Evolutionary conservation across 179 eudicot species (phyloP).

Genomic region (Gypsophila paniculata): DNA sequence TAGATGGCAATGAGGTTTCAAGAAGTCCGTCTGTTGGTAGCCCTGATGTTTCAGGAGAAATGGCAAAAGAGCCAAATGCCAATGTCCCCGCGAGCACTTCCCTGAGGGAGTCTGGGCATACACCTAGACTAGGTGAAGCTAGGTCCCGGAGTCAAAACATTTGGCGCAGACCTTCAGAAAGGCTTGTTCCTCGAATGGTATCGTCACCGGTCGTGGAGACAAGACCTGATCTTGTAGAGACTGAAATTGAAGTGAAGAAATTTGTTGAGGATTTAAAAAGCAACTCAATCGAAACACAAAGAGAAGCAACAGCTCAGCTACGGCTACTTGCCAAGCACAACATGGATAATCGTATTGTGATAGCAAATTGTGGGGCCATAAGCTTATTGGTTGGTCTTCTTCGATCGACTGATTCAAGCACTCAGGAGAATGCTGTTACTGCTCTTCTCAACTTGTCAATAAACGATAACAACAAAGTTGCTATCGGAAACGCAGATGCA

Average conservation of each 20-base stretch:
- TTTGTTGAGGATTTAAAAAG: constrained; percentile 32
- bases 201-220: constrained; percentile 33
- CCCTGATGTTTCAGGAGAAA: constrained; percentile 79
- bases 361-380: constrained; percentile 40
- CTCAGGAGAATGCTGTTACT: constrained; percentile 41
- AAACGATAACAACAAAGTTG: constrained; percentile 34
- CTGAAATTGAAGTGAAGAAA: constrained; percentile 29
- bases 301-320: constrained; percentile 38
- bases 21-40: constrained; percentile 45
- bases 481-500: constrained; percentile 39
- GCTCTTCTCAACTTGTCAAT: constrained; percentile 42
- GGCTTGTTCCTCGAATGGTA: constrained; percentile 37
- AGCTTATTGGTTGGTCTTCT: constrained; percentile 32
- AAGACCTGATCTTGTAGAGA: constrained; percentile 35
- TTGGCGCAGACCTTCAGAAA: constrained; percentile 38
- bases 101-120: constrained; percentile 51
- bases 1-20: constrained; percentile 47
- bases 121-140: constrained; percentile 26
- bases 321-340: constrained; percentile 38
- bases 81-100: constrained; percentile 35
- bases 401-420: constrained; percentile 26
- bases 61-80: constrained; percentile 47
- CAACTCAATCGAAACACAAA: constrained; percentile 28
- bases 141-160: constrained; percentile 18
- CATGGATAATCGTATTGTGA: constrained; percentile 37